Conservation (phyloP, 2,329 filamentous ascomycete genomes). For the Clarireedia homoeocarpa region DNA sequence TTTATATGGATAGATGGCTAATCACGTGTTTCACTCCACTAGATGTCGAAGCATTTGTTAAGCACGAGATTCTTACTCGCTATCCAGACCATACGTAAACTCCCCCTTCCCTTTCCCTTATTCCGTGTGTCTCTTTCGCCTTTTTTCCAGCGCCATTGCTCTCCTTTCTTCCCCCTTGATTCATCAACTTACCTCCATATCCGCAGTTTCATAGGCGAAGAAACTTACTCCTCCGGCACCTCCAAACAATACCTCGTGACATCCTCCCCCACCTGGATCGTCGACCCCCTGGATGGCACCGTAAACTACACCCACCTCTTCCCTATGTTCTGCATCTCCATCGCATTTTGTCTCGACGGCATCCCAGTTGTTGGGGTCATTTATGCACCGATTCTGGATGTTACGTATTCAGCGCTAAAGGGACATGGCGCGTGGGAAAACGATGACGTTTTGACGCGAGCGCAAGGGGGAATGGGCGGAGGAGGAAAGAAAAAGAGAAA, state of each 20-base stretch:
- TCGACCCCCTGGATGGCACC: slow-evolving; percentile 59
- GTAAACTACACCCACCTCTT: slow-evolving; percentile 57
- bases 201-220: slow-evolving; percentile 65
- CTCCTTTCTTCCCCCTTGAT: not conserved
- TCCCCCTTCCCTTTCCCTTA: not conserved
- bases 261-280: slow-evolving; percentile 60
- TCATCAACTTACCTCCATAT: not conserved
- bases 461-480: not conserved
- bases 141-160: not conserved
- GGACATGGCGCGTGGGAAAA: slow-evolving; percentile 54
- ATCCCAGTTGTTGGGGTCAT: slow-evolving; percentile 62
- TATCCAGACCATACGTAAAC: slow-evolving; percentile 61
- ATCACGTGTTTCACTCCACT: slow-evolving; percentile 7
- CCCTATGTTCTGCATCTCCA: slow-evolving; percentile 75
- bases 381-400: slow-evolving; percentile 61
- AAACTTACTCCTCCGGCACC: slow-evolving; percentile 61
- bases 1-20: not conserved
- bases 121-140: too few species aligned
- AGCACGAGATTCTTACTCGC: slow-evolving; percentile 44
- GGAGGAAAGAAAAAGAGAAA: slow-evolving; percentile 42
- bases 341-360: slow-evolving; percentile 55
- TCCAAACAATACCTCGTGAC: slow-evolving; percentile 62
- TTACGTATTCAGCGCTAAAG: slow-evolving; percentile 60
- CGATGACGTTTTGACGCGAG: slow-evolving; percentile 10
- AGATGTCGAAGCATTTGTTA: slow-evolving; percentile 69